phyloP scores from a whole-genome alignment of 345 rosid species.

The Kernera saxatilis region DNA sequence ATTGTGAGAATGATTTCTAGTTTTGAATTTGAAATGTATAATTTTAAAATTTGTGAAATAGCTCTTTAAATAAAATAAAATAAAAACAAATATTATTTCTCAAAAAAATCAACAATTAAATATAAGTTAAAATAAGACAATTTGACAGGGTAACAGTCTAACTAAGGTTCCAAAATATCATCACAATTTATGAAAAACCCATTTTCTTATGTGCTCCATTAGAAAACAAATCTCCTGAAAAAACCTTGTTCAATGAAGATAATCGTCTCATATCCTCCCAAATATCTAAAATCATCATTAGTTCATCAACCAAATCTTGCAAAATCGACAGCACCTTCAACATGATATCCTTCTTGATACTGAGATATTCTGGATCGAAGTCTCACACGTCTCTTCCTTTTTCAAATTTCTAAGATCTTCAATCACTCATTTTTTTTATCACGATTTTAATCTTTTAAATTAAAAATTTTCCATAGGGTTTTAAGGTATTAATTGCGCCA shows the following conservation, averaged over 20 bases:
- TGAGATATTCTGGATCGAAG: not conserved
- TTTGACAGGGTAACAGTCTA: not conserved
- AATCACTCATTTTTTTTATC: not conserved
- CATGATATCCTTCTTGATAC: not conserved
- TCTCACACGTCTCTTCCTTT: not conserved
- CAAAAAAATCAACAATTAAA: not conserved
- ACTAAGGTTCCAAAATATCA: not conserved
- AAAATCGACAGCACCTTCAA: not conserved
- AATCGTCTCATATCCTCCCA: not conserved
- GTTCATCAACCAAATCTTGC: not conserved
- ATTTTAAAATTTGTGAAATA: not conserved
- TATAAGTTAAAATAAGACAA: not conserved
- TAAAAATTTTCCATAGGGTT: not conserved
- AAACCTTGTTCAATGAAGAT: not conserved
- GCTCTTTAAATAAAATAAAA: not conserved
- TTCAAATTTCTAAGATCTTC: not conserved
- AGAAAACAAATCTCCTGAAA: not conserved
- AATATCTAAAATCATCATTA: not conserved
- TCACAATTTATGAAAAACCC: not conserved
- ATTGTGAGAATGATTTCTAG: not conserved
- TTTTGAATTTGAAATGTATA: not conserved
- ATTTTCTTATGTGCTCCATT: not conserved
- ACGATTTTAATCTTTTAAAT: not conserved
- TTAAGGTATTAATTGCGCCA: not conserved
- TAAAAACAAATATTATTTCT: not conserved